These are phyloP conservation scores for Musa balbisiana DNA, from an alignment of 202 grass and related monocot species.

Conservation along the genomic window DNA sequence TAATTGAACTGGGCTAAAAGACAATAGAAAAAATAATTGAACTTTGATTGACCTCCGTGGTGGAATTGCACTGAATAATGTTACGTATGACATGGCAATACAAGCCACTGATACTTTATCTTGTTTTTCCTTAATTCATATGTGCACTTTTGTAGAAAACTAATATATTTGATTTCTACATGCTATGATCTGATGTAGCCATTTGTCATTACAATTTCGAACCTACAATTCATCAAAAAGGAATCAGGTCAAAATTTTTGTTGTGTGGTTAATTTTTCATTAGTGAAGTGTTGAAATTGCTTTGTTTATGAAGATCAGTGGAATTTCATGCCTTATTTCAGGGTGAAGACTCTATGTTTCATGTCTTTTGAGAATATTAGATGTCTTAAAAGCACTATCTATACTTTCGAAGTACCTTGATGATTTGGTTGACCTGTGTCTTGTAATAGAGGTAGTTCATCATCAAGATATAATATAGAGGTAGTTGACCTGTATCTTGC, in stretches of 20 bases:
- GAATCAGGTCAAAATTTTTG: background rate
- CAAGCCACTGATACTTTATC: too few relatives aligned
- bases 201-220: background rate
- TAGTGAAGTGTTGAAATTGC: background rate
- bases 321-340: background rate
- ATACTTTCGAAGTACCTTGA: too few relatives aligned
- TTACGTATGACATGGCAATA: too few relatives aligned
- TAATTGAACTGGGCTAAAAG: too few relatives aligned
- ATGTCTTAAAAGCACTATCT: background rate
- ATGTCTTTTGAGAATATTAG: background rate
- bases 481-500: too few relatives aligned
- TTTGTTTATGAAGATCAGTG: background rate
- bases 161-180: background rate
- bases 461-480: too few relatives aligned
- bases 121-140: too few relatives aligned
- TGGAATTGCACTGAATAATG: too few relatives aligned
- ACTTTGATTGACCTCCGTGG: too few relatives aligned
- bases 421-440: too few relatives aligned
- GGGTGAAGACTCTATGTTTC: background rate
- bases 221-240: background rate
- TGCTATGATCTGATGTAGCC: background rate
- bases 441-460: too few relatives aligned
- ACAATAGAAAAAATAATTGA: too few relatives aligned
- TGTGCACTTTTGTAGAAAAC: background rate
- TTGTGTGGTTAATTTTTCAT: background rate